Percentiles rank a stretch among this genome's conserved stretches.
phyloP scores from a whole-genome alignment of 179 eudicot genomes.

The Gypsophila paniculata region DNA sequence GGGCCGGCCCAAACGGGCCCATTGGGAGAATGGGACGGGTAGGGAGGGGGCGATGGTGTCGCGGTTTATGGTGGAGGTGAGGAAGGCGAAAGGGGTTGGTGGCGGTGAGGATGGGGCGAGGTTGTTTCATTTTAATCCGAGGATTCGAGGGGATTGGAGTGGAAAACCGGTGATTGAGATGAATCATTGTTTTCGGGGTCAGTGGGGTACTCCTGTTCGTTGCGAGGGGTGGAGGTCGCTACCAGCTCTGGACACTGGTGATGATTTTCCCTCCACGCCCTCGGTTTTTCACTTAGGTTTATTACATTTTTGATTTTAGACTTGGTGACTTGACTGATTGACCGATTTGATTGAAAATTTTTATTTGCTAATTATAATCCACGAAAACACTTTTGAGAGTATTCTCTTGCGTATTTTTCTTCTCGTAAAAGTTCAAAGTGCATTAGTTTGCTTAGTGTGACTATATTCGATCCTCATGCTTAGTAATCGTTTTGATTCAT shows the following conservation, averaged over 20 bases:
- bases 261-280: not conserved
- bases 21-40: slow-evolving; percentile 39
- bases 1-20: slow-evolving; percentile 56
- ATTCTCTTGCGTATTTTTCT: too few relatives aligned
- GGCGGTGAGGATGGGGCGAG: slow-evolving; percentile 50
- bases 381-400: too few relatives aligned
- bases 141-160: slow-evolving; percentile 74
- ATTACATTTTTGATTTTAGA: too few relatives aligned
- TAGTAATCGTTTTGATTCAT: too few relatives aligned
- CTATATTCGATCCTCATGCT: too few relatives aligned
- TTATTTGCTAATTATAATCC: too few relatives aligned
- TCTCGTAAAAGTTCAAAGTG: too few relatives aligned
- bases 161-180: slow-evolving; percentile 65
- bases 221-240: slow-evolving; percentile 60
- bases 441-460: too few relatives aligned
- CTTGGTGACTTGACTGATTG: too few relatives aligned
- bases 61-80: slow-evolving; percentile 71
- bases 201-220: slow-evolving; percentile 66
- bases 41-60: slow-evolving; percentile 37
- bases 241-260: slow-evolving; percentile 56
- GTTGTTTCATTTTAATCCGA: slow-evolving; percentile 71
- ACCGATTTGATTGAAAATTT: too few relatives aligned
- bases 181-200: slow-evolving; percentile 65
- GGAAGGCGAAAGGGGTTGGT: slow-evolving; percentile 37
- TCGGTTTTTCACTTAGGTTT: too few relatives aligned